These are phyloP conservation scores for Dioscorea alata DNA, from an alignment of 106 monocot species.

Conservation along the genomic window DNA sequence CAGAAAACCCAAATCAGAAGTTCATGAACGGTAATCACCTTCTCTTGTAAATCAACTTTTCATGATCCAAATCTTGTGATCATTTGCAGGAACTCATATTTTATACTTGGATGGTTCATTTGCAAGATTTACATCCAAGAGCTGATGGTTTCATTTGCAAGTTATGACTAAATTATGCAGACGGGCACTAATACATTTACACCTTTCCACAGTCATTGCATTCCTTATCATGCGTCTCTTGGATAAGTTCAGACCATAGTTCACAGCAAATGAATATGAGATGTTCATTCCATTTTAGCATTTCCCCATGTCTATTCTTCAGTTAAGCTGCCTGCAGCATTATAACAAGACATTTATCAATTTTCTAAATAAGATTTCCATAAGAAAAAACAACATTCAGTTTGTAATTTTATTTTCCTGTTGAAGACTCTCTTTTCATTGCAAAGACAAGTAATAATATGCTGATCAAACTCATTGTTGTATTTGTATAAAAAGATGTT, in stretches of 20 bases:
- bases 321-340: too few relatives aligned
- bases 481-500: too few relatives aligned
- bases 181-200: constrained; percentile 35
- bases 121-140: constrained; percentile 26
- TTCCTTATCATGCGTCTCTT: constrained; percentile 52
- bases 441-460: too few relatives aligned
- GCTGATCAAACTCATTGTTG: too few relatives aligned
- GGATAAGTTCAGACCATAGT: constrained; percentile 24
- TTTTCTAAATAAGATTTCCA: too few relatives aligned
- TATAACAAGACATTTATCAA: too few relatives aligned
- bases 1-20: constrained; percentile 1
- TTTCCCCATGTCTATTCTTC: too few relatives aligned
- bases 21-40: constrained; percentile 5
- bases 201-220: constrained; percentile 39
- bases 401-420: too few relatives aligned
- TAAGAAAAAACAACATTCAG: too few relatives aligned
- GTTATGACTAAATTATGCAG: constrained; percentile 26
- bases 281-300: too few relatives aligned
- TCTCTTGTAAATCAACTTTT: neutral
- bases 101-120: neutral
- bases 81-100: neutral
- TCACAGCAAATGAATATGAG: neutral
- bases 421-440: too few relatives aligned
- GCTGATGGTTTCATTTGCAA: constrained; percentile 33
- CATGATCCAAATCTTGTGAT: neutral